Conservation (phyloP, 352 stramenopile genomes). For the Pythium scleroteichum region DNA sequence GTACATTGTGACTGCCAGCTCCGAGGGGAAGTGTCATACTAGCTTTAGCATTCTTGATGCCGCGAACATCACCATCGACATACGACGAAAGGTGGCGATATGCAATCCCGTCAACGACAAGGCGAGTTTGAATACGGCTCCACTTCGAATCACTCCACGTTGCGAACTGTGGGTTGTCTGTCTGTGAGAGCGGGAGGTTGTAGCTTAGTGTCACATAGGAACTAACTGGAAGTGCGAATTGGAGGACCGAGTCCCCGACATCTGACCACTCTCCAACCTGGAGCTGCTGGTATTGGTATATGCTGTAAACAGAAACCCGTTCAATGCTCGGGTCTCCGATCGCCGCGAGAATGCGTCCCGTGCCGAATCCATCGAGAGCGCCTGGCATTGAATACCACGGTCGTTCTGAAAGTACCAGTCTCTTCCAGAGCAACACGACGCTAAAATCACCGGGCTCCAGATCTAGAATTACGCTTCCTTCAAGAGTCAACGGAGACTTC, state of each 20-base stretch:
- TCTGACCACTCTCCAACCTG: conserved; percentile 62
- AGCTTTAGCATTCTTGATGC: conserved; percentile 69
- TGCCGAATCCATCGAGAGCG: conserved; percentile 68
- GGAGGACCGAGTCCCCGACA: conserved; percentile 73
- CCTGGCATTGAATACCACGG: conserved; percentile 62
- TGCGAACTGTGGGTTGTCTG: conserved; percentile 69
- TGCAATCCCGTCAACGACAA: conserved; percentile 67
- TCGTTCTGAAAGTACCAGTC: conserved; percentile 44
- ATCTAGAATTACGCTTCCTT: conserved; percentile 65
- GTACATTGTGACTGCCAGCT: conserved; percentile 57
- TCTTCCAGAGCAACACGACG: conserved; percentile 60
- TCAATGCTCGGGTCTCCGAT: conserved; percentile 50
- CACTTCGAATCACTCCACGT: conserved; percentile 47
- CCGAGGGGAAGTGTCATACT: conserved; percentile 63
- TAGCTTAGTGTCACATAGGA: conserved; percentile 71
- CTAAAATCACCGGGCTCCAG: conserved; percentile 68
- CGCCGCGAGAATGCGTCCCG: conserved; percentile 57
- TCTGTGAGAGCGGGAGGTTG: conserved; percentile 68
- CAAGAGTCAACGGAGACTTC: conserved; percentile 57
- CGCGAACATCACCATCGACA: conserved; percentile 64
- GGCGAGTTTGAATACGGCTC: conserved; percentile 56
- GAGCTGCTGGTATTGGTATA: conserved; percentile 39
- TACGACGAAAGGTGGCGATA: conserved; percentile 72
- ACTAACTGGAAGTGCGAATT: conserved; percentile 59
- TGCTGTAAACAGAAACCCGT: conserved; percentile 57